Percentiles rank a stretch among this genome's conserved stretches.
Evolutionary conservation across 768 basidiomycete genomes (phyloP).

Genomic region (Psilocybe azurescens): DNA sequence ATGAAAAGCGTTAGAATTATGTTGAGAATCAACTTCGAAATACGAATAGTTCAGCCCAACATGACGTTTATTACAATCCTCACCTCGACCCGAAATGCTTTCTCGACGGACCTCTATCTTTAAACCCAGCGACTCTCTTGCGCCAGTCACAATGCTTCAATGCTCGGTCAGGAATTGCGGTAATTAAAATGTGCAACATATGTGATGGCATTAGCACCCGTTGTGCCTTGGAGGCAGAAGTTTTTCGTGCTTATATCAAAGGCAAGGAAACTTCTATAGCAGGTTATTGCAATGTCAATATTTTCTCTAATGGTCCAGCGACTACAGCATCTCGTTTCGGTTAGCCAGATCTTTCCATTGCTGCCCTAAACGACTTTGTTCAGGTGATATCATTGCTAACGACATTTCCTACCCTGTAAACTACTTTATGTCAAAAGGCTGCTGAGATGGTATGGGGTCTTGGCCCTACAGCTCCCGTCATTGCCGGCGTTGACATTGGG

Average conservation of each 20-base stretch:
- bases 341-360: constrained; percentile 82
- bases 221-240: constrained; percentile 81
- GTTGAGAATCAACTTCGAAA: constrained; percentile 1
- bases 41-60: neutral
- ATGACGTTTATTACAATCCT: constrained; percentile 59
- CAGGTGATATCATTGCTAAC: constrained; percentile 40
- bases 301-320: constrained; percentile 62
- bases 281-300: neutral
- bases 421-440: constrained; percentile 37
- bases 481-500: constrained; percentile 84
- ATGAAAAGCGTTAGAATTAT: constrained; percentile 5
- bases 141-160: constrained; percentile 55
- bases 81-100: constrained; percentile 76
- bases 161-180: constrained; percentile 78
- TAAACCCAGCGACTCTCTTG: constrained; percentile 71
- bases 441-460: constrained; percentile 75
- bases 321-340: constrained; percentile 84
- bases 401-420: neutral
- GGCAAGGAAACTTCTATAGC: constrained; percentile 35
- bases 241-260: constrained; percentile 80
- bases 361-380: constrained; percentile 79
- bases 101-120: constrained; percentile 69
- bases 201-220: constrained; percentile 83
- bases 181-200: constrained; percentile 32
- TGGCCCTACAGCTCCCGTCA: constrained; percentile 68